Evolutionary conservation across 768 basidiomycete genomes (phyloP).

Genomic region (Royoungia palumana): DNA sequence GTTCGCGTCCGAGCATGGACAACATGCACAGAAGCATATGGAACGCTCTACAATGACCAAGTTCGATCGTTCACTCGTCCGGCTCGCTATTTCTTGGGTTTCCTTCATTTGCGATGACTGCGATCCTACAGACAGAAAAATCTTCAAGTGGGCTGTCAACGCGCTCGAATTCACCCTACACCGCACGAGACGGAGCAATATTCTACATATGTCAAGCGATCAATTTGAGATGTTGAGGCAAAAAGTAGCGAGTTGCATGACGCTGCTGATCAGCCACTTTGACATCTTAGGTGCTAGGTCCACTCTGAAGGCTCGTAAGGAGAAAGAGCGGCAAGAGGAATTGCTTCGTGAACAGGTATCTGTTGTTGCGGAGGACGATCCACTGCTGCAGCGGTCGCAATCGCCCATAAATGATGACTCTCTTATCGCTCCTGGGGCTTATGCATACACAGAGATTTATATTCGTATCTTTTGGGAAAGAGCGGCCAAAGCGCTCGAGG

Average conservation of each 20-base stretch:
- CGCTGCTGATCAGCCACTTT: conserved; percentile 93
- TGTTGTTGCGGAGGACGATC: conserved; percentile 43
- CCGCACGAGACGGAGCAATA: conserved; percentile 84
- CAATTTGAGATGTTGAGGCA: conserved; percentile 89
- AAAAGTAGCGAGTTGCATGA: conserved; percentile 95
- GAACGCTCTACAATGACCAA: conserved; percentile 65
- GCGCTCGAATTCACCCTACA: conserved; percentile 90
- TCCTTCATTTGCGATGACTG: conserved; percentile 98
- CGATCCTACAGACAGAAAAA: conserved; percentile 91
- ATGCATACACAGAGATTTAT: conserved; percentile 56
- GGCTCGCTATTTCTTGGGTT: conserved; percentile 95
- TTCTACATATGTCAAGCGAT: conserved; percentile 80
- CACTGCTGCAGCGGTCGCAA: conserved; percentile 44
- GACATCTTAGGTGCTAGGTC: conserved; percentile 96
- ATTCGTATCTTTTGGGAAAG: conserved; percentile 78
- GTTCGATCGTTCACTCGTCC: conserved; percentile 82
- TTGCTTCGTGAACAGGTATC: conserved; percentile 52
- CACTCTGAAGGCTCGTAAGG: conserved; percentile 80
- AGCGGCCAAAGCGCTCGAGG: conserved; percentile 51
- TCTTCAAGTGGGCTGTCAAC: conserved; percentile 97
- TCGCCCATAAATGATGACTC: conserved; percentile 38
- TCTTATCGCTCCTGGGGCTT: conserved; percentile 23
- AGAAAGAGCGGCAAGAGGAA: conserved; percentile 82
- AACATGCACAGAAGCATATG: conserved; percentile 86
- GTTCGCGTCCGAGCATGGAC: conserved; percentile 95